phyloP scores from a whole-genome alignment of 176 grass and related monocot species.

The Chrysopogon serrulatus region DNA sequence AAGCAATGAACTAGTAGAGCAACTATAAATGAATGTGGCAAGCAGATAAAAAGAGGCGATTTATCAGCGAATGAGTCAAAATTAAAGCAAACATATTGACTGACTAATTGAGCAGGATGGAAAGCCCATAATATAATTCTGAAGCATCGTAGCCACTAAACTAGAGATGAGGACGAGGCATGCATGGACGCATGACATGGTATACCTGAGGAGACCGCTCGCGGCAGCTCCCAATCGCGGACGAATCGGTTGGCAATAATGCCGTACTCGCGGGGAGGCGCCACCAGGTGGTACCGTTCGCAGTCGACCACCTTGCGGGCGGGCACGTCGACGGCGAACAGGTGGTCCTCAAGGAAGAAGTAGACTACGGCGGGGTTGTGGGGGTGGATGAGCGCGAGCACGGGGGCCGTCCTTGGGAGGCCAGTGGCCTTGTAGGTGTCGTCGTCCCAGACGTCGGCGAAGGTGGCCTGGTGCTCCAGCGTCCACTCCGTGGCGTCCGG shows the following conservation, averaged over 20 bases:
- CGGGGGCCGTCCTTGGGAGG: not conserved
- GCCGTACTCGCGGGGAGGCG: not conserved
- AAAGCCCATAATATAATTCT: no score
- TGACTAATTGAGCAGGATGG: no score
- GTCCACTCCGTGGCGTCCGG: not conserved
- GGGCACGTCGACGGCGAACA: not conserved
- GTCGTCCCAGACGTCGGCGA: not conserved
- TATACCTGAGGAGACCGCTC: not conserved
- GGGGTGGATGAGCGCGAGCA: slow-evolving; percentile 15
- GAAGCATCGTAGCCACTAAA: no score
- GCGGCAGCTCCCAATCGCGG: not conserved
- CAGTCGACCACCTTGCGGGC: not conserved
- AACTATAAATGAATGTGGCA: no score
- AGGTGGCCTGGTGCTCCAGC: not conserved
- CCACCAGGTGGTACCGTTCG: not conserved
- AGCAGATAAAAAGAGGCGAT: not conserved
- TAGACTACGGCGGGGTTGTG: not conserved
- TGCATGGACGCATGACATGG: not conserved
- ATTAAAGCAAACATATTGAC: not conserved
- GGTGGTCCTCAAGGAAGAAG: not conserved
- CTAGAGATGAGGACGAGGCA: not conserved
- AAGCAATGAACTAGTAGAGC: not conserved
- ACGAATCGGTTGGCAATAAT: not conserved
- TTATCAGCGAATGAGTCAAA: not conserved
- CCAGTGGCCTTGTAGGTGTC: not conserved